Evolutionary conservation across 1,139 yeast genomes (phyloP).

Genomic region (Sugiyamaella pinicola): DNA sequence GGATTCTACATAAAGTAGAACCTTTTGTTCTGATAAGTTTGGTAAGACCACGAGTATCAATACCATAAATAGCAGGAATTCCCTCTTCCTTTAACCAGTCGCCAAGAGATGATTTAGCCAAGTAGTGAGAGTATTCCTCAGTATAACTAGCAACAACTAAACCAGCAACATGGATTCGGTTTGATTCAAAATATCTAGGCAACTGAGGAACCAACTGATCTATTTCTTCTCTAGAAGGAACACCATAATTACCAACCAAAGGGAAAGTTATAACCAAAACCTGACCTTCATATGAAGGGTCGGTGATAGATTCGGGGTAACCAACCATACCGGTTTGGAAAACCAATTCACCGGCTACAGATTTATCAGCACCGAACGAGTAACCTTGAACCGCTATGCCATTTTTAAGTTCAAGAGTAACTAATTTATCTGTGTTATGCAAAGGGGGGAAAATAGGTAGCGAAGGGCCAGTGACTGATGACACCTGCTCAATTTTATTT

Average conservation of each 20-base stretch:
- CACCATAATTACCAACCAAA: slow-evolving; percentile 98
- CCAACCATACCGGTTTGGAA: slow-evolving; percentile 99
- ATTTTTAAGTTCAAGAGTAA: slow-evolving; percentile 90
- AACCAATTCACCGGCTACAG: slow-evolving; percentile 96
- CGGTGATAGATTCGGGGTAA: slow-evolving; percentile 97
- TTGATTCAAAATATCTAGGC: slow-evolving; percentile 93
- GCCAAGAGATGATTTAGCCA: slow-evolving; percentile 90
- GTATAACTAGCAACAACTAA: slow-evolving; percentile 96
- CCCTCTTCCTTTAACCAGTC: slow-evolving; percentile 91
- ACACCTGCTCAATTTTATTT: slow-evolving; percentile 13
- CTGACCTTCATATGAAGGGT: slow-evolving; percentile 98
- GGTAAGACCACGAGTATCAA: slow-evolving; percentile 94
- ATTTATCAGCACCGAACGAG: slow-evolving; percentile 91
- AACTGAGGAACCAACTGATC: slow-evolving; percentile 76
- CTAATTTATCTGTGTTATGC: slow-evolving; percentile 76
- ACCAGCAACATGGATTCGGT: slow-evolving; percentile 93
- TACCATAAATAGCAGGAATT: slow-evolving; percentile 96
- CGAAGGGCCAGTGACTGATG: slow-evolving; percentile 30
- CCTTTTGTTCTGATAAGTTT: slow-evolving; percentile 91
- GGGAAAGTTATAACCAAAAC: slow-evolving; percentile 96
- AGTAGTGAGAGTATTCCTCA: slow-evolving; percentile 89
- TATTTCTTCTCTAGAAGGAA: slow-evolving; percentile 78
- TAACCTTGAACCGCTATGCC: slow-evolving; percentile 92
- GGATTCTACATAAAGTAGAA: slow-evolving; percentile 84
- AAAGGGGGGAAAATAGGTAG: slow-evolving; percentile 85